Base-by-base conservation (phyloP, 2,329 filamentous ascomycete genomes). In the Colletotrichum phormii region DNA sequence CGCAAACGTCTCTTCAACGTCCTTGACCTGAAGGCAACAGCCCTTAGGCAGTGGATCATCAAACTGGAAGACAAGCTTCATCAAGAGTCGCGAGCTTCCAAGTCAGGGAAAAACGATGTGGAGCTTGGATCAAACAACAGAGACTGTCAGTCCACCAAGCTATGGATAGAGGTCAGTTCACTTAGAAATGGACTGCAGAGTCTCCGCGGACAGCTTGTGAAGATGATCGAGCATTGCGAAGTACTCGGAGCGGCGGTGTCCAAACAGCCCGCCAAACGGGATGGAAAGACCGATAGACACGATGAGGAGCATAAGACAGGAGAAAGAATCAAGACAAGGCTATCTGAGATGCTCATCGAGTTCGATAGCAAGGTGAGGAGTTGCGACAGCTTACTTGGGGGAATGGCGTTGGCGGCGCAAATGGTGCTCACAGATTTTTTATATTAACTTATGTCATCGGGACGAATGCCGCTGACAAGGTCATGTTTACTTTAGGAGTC, bases 171-270 rank as follows among this genome's bases (percentile, higher is more conserved):
- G 7, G 24, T 64, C 49, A 54, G 53, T 31, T 37, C n/a, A 12
- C 18, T 64, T 6, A 55, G n/a, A 18, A 64, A 64, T n/a, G 62
- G 49, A 15, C n/a, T 64, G 11, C 15, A 64, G 26, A 57, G 53
- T 29, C 53, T 54, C 18, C 35, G 37, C 4, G 29, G 11, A 2
- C 22, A 64, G 49, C 24, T 64, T n/a, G 11, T 35, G 18, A 64
- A 42, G 7, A 64, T 64, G 62, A 42, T 37, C 3, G 5, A 8
- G 1, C 62, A 64, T 13, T 37, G n/a, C 13, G 13, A 51, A 15
- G 4, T 31, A 2, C 8, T 59, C 9, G 22, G 13, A 15, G n/a
- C 24, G 6, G 49, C 35, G 4, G 11, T 51, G 2, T 46, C 11
- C 5, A 26, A 11, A 61, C 15, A 15, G 6, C 26, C 15, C 5